Base-by-base conservation (phyloP, 495 filamentous ascomycete genomes). In the Tuber umbilicatum region DNA sequence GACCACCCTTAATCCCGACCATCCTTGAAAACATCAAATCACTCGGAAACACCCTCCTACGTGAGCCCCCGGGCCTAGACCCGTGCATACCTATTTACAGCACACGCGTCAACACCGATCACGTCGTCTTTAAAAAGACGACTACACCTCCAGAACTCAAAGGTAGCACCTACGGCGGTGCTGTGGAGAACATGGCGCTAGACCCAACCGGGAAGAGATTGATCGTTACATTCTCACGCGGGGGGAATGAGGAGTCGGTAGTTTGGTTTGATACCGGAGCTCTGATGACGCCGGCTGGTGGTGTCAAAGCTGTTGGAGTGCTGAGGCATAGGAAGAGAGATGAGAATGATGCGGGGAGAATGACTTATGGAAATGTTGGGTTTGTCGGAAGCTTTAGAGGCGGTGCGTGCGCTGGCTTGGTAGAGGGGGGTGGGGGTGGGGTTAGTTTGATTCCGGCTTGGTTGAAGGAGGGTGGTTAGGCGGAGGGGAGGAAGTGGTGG, bases 241-340 rank as follows among this genome's bases (percentile, higher is more conserved):
- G 37, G 9, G 14, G 16, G 12, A 35, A 37, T 5, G n/a, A 39
- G 21, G 76, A 72, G 23, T 78, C 75, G 14, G 72, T 79, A 0
- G 77, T 79, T 37, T 79, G 75, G 76, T 79, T 79, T 21, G 76
- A 79, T 27, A 70, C 69, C 2, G 41, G 75, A 4, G 60, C 71
- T 19, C 42, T 79, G 19, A 70, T 67, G 55, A 39, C 72, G 1
- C 47, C 72, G 23, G 37, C 60, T 12, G 43, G 69, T 16, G 55
- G 27, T 17, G 23, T 79, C 1, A 41, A 47, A 19, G 69, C 77
- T 69, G 42, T 79, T 19, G n/a, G 73, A 19, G 77, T 79, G 60
- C 12, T 79, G 39, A 72, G 64, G 55, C 64, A 70, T 5, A 47
- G 76, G 38, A 50, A 40, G 47, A 64, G 68, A 68, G 75, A 71